phyloP scores from a whole-genome alignment of 225 moss, liverwort and hornwort genomes.

The Physcomitrellopsis africana region DNA sequence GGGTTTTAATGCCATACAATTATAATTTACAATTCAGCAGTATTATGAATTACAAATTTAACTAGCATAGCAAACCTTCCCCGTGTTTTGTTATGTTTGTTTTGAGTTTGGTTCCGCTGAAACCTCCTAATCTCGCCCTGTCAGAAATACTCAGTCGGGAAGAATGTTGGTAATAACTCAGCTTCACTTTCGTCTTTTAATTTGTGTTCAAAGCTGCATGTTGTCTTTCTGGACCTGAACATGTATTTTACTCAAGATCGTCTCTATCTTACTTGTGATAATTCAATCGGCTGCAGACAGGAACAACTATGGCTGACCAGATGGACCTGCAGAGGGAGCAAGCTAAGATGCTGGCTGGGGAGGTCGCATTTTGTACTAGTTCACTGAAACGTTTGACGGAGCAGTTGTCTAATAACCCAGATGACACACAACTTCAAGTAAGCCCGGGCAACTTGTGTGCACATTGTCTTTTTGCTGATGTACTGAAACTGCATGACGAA shows the following conservation, averaged over 20 bases:
- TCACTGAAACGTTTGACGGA: conserved; percentile 91
- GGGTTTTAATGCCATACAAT: no score
- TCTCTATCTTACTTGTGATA: conserved; percentile 21
- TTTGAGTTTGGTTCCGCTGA: no score
- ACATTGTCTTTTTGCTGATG: background rate
- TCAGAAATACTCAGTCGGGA: conserved; percentile 2
- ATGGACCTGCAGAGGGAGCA: conserved; percentile 96
- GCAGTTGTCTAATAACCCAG: conserved; percentile 75
- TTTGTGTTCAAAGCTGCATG: background rate
- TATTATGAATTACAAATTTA: conserved; percentile 6
- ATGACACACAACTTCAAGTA: conserved; percentile 80
- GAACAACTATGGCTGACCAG: conserved; percentile 96
- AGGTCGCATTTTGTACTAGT: conserved; percentile 96
- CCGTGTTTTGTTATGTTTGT: background rate
- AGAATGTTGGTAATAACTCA: background rate
- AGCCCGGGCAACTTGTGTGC: conserved; percentile 25
- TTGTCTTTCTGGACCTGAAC: conserved; percentile 5
- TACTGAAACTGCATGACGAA: conserved; percentile 1
- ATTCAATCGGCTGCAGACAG: conserved; percentile 63
- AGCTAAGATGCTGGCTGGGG: conserved; percentile 93
- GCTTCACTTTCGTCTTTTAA: conserved; percentile 1
- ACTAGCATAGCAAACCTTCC: background rate
- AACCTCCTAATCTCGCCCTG: background rate
- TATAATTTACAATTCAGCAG: no score
- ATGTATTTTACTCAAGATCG: background rate